Percentiles rank a stretch among this genome's conserved stretches.
These are phyloP conservation scores for Ceratobasidium sp. DNA, from an alignment of 1,284 basidiomycete genomes.

Conservation along the genomic window DNA sequence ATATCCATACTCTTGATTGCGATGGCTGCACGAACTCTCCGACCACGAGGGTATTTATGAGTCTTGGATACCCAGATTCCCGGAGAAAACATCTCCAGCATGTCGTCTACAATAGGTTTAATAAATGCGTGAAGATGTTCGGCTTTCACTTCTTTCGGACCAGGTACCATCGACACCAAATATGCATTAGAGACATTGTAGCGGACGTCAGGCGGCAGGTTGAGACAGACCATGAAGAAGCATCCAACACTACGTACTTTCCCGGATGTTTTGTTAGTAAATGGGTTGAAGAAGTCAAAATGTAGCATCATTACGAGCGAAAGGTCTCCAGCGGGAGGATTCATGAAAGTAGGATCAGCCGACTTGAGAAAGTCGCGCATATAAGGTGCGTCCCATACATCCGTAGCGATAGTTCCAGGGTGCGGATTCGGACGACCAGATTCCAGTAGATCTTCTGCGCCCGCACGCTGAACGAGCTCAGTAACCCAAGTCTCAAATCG, in stretches of 20 bases:
- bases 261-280: constrained; percentile 8
- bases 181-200: constrained; percentile 50
- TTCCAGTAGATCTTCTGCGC: constrained; percentile 2
- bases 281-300: constrained; percentile 46
- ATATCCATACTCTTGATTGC: constrained; percentile 7
- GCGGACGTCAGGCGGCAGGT: constrained; percentile 48
- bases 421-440: not conserved
- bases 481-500: not conserved
- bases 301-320: not conserved
- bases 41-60: not conserved
- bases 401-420: not conserved
- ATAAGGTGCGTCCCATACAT: not conserved
- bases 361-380: not conserved
- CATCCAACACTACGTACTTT: constrained; percentile 42
- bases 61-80: constrained; percentile 9
- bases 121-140: too few species aligned
- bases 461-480: not conserved
- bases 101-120: too few species aligned
- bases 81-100: not conserved
- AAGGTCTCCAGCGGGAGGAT: not conserved
- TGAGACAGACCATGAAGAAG: constrained; percentile 41
- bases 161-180: not conserved
- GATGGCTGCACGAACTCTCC: constrained; percentile 38
- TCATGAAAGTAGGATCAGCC: constrained; percentile 5
- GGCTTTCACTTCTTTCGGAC: too few species aligned